Conservation (phyloP, 177 flowering plant genomes). For the Vitis hybrid region DNA sequence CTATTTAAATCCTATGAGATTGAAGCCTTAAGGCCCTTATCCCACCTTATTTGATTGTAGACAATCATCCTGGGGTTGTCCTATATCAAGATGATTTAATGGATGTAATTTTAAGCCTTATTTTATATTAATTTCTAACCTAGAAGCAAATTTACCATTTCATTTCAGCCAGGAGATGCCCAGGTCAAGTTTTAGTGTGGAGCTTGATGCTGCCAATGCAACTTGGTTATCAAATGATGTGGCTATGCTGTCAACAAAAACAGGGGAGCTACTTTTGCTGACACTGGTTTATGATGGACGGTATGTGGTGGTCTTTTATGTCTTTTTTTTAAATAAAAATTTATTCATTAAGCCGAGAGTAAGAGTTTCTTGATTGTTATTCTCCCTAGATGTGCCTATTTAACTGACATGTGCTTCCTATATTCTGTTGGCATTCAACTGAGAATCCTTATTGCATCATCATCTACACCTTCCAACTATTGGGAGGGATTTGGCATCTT, state of each 20-base stretch:
- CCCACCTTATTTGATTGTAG: too few species aligned
- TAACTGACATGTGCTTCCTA: too few species aligned
- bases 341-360: background rate
- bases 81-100: background rate
- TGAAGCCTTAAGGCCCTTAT: too few species aligned
- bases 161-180: slow-evolving; percentile 84
- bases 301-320: slow-evolving; percentile 30
- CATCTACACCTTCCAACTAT: too few species aligned
- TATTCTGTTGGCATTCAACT: too few species aligned
- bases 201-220: slow-evolving; percentile 94
- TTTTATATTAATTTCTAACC: slow-evolving; percentile 1
- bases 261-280: slow-evolving; percentile 85
- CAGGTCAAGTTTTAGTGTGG: slow-evolving; percentile 75
- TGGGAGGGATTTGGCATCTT: too few species aligned
- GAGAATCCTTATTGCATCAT: too few species aligned
- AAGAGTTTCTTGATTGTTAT: background rate
- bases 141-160: background rate
- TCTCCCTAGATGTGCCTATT: background rate
- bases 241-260: slow-evolving; percentile 86
- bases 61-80: background rate
- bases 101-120: background rate
- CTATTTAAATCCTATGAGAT: too few species aligned
- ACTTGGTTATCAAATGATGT: slow-evolving; percentile 80
- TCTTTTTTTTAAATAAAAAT: background rate
- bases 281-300: slow-evolving; percentile 90